Base-by-base conservation (phyloP, 805 yeast genomes). In the Wickerhamiella occidentalis region DNA sequence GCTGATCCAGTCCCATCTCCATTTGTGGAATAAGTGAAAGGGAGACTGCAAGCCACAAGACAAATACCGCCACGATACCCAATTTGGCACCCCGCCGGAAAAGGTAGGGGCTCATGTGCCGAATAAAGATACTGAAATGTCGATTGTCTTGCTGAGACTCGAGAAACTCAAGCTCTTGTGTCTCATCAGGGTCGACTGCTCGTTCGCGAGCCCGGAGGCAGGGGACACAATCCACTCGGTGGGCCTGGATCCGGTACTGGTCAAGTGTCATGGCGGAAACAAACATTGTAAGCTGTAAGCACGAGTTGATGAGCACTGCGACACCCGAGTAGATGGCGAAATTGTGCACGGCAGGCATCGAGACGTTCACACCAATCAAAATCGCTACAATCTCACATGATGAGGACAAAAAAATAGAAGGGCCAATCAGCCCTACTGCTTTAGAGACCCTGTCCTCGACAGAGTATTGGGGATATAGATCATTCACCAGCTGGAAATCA, bases 301-400 rank as follows among this genome's bases (percentile, higher is more conserved):
- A 40, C 1, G 90, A 79, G 61, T 90, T 88, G 57, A 85, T 68
- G 5, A 82, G 59, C 2, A 90, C 80, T 0, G 97, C 90, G 15
- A 86, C 82, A 0, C 95, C 88, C 6, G 95, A 85, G 60, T 85
- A 92, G 12, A 83, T 65, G 0, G 98, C 96, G 70, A 90, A 90
- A 64, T 88, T 92, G 54, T 82, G 74, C 17, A 90, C 97, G 0
- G 97, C 97, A 1, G 97, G 97, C 96, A 92, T 92, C 11, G 80
- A 74, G 6, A 92, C 96, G 3, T 71, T 64, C 0, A 94, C 71
- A 0, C 95, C 95, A 38, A 90, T 67, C 6, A 78, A 64, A 58
- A 90, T 87, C 59, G 95, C 84, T 7, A 78, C 69, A n/a, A 80
- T 71, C 58, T 92, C 96, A 42, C 88, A 77, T 0, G 79, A 56